Base-by-base conservation (phyloP, 331 rosid genomes). In the Quercus tomentella region DNA sequence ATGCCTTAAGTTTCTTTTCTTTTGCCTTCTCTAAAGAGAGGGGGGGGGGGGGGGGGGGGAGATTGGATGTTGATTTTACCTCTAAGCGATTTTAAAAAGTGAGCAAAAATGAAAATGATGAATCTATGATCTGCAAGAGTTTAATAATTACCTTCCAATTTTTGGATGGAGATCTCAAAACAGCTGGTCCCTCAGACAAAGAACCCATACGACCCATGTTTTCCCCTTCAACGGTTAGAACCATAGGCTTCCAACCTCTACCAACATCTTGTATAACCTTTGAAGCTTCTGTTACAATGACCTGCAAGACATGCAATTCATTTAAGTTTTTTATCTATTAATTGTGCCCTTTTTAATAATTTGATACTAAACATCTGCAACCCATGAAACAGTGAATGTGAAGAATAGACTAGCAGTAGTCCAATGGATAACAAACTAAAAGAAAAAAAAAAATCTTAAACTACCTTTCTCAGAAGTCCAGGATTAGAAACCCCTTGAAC, bases 401-500 rank as follows among this genome's bases (percentile, higher is more conserved):
- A 63, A 70, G 73, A 74, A 35, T 15, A 55, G 74, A 55, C 62
- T 33, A 26, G 30, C 41, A 80, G 28, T 14, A 62, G 54, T 49
- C 54, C 17, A 73, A 31, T 26, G 60, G 51, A 77, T 26, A 35
- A 72, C 17, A 56, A 56, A 75, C 49, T 51, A 58, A 49, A 49
- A 58, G 51, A 79, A 79, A 25, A 26, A 0, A 82, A 63, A 83
- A 74, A 78, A 76, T 37, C 33, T 79, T 68, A 73, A 56, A 72
- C 71, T 67, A 93, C 99, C 97, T 93, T 92, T 82, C 94, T 91
- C 86, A 95, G 80, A 76, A 73, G 62, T 82, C 83, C 82, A 79
- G 97, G 97, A 65, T 91, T 85, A 43, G 87, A 90, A 86, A 95
- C 82, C 75, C 98, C 98, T 81, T 91, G 98, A 87, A 92, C 78